Conservation (phyloP, 2,329 filamentous ascomycete genomes). For the Fusarium piperis region DNA sequence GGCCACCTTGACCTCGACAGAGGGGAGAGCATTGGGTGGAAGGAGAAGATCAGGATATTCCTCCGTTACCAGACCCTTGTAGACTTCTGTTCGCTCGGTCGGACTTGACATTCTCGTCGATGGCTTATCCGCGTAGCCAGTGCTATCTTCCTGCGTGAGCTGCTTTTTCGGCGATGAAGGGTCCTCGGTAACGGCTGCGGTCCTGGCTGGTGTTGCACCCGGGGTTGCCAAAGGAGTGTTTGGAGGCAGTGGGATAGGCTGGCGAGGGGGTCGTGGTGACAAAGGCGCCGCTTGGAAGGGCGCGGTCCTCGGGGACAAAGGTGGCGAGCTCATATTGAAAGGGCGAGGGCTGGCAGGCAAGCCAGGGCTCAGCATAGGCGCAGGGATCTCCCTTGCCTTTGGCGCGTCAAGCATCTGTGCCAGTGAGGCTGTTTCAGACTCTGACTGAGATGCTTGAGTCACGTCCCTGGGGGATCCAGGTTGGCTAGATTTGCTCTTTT, state of each 20-base stretch:
- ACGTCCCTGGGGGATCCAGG: conserved; percentile 42
- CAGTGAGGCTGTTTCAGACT: conserved; percentile 59
- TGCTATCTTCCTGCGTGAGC: conserved; percentile 9
- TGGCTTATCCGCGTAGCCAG: conserved; percentile 25
- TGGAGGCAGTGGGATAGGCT: conserved; percentile 77
- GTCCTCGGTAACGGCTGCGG: conserved; percentile 13
- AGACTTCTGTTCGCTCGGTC: conserved; percentile 66
- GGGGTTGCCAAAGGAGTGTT: conserved; percentile 73
- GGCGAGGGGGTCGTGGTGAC: conserved; percentile 77
- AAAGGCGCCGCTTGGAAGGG: conserved; percentile 63
- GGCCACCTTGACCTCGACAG: conserved; percentile 85
- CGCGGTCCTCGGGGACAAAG: conserved; percentile 70
- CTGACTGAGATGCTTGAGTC: conserved; percentile 48
- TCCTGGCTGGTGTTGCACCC: conserved; percentile 37
- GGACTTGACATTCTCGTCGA: conserved; percentile 49
- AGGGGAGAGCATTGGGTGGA: conserved; percentile 87
- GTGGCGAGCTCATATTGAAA: conserved; percentile 68
- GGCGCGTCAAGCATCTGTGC: conserved; percentile 60
- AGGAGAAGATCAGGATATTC: conserved; percentile 88
- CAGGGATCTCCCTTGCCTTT: conserved; percentile 46
- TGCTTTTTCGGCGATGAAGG: conserved; percentile 21
- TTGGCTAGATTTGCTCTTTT: conserved; percentile 69
- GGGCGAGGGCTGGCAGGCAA: conserved; percentile 70
- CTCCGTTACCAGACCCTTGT: conserved; percentile 81
- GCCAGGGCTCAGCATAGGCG: conserved; percentile 66